Evolutionary conservation across 768 basidiomycete species (phyloP).

Genomic region (Tulasnella sp.): DNA sequence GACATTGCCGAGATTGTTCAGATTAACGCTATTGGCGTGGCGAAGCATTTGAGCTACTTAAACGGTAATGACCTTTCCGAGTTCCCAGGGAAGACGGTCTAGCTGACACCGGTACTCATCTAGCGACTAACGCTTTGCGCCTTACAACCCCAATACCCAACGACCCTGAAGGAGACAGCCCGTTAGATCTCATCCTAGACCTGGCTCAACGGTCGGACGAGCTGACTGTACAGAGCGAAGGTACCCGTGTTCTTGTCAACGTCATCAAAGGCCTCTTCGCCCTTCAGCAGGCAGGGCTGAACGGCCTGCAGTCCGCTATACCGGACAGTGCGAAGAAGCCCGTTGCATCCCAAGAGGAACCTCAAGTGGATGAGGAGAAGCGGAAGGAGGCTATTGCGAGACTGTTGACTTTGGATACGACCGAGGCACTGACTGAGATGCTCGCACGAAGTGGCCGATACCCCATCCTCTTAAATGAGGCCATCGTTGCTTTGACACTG

Average conservation of each 20-base stretch:
- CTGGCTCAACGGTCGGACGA: conserved; percentile 77
- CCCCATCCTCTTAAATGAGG: conserved; percentile 84
- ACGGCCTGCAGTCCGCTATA: conserved; percentile 30
- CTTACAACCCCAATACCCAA: conserved; percentile 48
- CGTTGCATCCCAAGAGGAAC: conserved; percentile 35
- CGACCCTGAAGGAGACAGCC: conserved; percentile 37
- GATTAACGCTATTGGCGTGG: conserved; percentile 77
- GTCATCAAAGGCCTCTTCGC: conserved; percentile 75
- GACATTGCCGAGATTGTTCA: conserved; percentile 88
- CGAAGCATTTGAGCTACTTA: conserved; percentile 81
- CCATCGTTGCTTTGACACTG: conserved; percentile 75
- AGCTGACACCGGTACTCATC: background rate
- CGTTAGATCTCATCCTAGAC: conserved; percentile 65
- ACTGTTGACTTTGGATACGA: conserved; percentile 53
- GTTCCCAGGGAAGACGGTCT: background rate
- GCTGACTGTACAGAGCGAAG: conserved; percentile 80
- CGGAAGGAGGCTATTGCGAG: conserved; percentile 53
- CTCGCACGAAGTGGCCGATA: conserved; percentile 74
- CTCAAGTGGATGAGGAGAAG: conserved; percentile 35
- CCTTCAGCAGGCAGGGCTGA: conserved; percentile 11
- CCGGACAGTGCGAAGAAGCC: background rate
- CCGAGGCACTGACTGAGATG: conserved; percentile 62
- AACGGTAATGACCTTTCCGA: conserved; percentile 39
- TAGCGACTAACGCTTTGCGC: conserved; percentile 43
- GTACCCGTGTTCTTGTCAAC: conserved; percentile 83